These are phyloP conservation scores for Colletotrichum lindemuthianum DNA, from an alignment of 2,329 filamentous ascomycete genomes.

Conservation along the genomic window DNA sequence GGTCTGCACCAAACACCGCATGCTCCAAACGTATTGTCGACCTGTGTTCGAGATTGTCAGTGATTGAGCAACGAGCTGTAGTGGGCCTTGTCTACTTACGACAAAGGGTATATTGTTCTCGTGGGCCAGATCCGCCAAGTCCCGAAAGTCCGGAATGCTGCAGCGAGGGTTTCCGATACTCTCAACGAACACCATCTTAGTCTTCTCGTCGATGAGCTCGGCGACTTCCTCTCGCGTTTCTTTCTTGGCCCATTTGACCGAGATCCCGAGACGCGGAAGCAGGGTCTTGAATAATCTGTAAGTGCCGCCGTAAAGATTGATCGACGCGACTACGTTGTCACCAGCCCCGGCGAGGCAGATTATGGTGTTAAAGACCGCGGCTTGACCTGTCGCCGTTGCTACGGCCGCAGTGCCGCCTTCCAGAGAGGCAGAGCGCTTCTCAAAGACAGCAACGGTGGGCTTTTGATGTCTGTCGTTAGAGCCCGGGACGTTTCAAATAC, in stretches of 20 bases:
- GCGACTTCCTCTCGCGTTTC: constrained; percentile 88
- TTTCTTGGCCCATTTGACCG: constrained; percentile 73
- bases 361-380: constrained; percentile 75
- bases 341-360: constrained; percentile 90
- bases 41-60: constrained; percentile 37
- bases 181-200: constrained; percentile 91
- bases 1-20: constrained; percentile 74
- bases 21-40: constrained; percentile 78
- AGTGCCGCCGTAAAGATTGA: constrained; percentile 92
- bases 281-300: constrained; percentile 98
- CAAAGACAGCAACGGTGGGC: constrained; percentile 92
- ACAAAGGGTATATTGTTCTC: constrained; percentile 45
- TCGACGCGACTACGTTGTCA: constrained; percentile 92
- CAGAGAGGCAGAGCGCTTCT: constrained; percentile 91
- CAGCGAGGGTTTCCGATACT: constrained; percentile 93
- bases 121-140: constrained; percentile 69
- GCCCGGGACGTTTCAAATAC: no score
- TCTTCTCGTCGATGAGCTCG: constrained; percentile 88
- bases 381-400: constrained; percentile 85
- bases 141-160: constrained; percentile 78
- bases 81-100: not conserved
- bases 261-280: constrained; percentile 10
- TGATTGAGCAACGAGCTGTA: not conserved
- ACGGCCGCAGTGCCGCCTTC: constrained; percentile 90
- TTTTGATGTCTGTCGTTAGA: not conserved